A percentile compares a stretch with the other conserved stretches of the same genome.
phyloP scores from a whole-genome alignment of 768 basidiomycete genomes.

The Leccinum subtestaceum region DNA sequence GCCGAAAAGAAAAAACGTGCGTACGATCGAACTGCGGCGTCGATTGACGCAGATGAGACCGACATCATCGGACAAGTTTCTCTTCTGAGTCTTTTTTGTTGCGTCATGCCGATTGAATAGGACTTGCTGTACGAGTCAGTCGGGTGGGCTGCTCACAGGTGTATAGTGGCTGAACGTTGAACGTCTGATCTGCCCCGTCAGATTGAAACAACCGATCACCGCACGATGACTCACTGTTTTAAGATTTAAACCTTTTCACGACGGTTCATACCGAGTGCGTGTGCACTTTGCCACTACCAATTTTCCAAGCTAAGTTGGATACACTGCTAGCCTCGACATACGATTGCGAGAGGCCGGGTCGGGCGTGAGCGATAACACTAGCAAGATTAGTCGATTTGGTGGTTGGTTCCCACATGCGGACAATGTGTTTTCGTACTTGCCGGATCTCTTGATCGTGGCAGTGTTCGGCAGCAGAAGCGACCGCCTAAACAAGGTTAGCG shows the following conservation, averaged over 20 bases:
- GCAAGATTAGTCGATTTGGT: background rate
- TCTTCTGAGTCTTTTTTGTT: background rate
- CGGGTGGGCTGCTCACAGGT: background rate
- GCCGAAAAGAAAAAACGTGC: background rate
- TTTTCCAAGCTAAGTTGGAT: background rate
- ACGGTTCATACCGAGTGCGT: background rate
- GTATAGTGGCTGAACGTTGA: slow-evolving; percentile 12
- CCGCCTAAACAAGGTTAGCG: background rate
- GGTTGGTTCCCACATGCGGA: background rate
- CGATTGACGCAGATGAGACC: background rate
- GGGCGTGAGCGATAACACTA: background rate
- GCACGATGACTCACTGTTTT: slow-evolving; percentile 1
- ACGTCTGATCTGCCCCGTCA: slow-evolving; percentile 8
- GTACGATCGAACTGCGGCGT: background rate
- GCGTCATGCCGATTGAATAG: background rate
- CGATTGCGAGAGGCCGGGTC: background rate
- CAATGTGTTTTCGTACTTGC: background rate
- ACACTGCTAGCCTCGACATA: background rate
- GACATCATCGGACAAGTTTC: slow-evolving; percentile 9
- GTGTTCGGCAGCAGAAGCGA: background rate
- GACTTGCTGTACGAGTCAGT: background rate
- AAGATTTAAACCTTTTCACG: slow-evolving; percentile 4
- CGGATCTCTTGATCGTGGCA: background rate
- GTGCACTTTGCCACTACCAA: background rate
- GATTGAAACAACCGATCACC: slow-evolving; percentile 11